Conservation (phyloP, 805 yeast genomes). For the Yarrowia osloensis region DNA sequence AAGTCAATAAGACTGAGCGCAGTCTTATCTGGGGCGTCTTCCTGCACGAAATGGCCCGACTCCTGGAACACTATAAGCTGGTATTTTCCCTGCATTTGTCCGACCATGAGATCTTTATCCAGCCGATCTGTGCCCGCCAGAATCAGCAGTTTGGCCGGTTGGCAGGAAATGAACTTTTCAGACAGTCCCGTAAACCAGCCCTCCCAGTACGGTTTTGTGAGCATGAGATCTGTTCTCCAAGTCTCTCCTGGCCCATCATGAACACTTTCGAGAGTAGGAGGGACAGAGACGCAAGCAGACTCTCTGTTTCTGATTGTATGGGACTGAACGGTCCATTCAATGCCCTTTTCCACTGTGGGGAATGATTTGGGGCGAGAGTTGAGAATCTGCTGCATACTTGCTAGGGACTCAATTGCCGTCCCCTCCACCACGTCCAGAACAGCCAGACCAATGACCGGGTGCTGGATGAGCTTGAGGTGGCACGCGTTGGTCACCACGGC, state of each 20-base stretch:
- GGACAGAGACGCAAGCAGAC: conserved; percentile 79
- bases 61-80: conserved; percentile 82
- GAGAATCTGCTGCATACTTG: conserved; percentile 67
- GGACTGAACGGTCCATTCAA: conserved; percentile 77
- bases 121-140: conserved; percentile 88
- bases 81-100: conserved; percentile 96
- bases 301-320: conserved; percentile 54
- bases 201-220: conserved; percentile 72
- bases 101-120: conserved; percentile 83
- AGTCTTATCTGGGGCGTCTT: conserved; percentile 74
- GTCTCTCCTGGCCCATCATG: conserved; percentile 39
- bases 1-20: conserved; percentile 52
- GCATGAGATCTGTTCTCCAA: conserved; percentile 68
- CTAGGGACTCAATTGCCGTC: conserved; percentile 72
- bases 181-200: conserved; percentile 80
- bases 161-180: conserved; percentile 49
- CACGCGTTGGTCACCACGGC: conserved; percentile 67
- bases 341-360: conserved; percentile 55
- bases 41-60: conserved; percentile 94
- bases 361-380: conserved; percentile 65
- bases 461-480: conserved; percentile 33
- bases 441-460: conserved; percentile 55
- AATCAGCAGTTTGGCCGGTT: conserved; percentile 68
- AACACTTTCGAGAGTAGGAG: conserved; percentile 53
- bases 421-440: conserved; percentile 95